These are phyloP conservation scores for Phytophthora parvispora DNA, from an alignment of 352 stramenopile genomes.

Conservation along the genomic window DNA sequence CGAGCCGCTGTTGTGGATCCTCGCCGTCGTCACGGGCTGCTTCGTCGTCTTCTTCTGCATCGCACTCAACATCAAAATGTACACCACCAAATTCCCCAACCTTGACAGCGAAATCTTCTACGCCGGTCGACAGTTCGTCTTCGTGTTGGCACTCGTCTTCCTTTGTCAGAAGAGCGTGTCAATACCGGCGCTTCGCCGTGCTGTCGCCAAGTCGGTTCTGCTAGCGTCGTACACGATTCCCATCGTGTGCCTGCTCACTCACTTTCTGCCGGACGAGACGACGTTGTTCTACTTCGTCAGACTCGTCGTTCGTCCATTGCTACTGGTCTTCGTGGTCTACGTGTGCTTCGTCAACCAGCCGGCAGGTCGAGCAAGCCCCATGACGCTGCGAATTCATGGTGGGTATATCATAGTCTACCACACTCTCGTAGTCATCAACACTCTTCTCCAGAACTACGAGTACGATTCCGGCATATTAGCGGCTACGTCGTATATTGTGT, in stretches of 20 bases:
- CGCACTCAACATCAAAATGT: constrained; percentile 39
- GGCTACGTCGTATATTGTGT: constrained; percentile 28
- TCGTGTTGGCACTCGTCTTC: constrained; percentile 59
- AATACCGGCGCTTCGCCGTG: constrained; percentile 53
- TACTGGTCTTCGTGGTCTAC: constrained; percentile 43
- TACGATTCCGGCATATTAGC: background rate
- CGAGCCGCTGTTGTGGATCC: constrained; percentile 65
- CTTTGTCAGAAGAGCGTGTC: constrained; percentile 78
- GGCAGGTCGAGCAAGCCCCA: constrained; percentile 38
- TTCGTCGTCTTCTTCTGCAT: constrained; percentile 50
- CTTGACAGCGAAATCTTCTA: constrained; percentile 54
- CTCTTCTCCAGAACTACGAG: constrained; percentile 23
- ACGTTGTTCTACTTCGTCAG: constrained; percentile 32
- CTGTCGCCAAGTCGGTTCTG: constrained; percentile 46
- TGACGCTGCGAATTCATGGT: constrained; percentile 40
- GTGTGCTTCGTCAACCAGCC: constrained; percentile 43
- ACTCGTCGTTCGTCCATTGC: constrained; percentile 16
- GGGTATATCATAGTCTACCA: constrained; percentile 42
- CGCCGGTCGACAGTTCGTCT: constrained; percentile 60
- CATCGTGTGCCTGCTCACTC: constrained; percentile 35
- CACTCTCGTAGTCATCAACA: constrained; percentile 27
- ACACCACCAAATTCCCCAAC: constrained; percentile 35
- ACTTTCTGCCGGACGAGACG: constrained; percentile 13
- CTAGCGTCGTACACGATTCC: constrained; percentile 59
- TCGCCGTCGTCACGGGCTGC: constrained; percentile 32